Conservation (phyloP, 2,329 filamentous ascomycete species). For the Juglanconis oblonga region DNA sequence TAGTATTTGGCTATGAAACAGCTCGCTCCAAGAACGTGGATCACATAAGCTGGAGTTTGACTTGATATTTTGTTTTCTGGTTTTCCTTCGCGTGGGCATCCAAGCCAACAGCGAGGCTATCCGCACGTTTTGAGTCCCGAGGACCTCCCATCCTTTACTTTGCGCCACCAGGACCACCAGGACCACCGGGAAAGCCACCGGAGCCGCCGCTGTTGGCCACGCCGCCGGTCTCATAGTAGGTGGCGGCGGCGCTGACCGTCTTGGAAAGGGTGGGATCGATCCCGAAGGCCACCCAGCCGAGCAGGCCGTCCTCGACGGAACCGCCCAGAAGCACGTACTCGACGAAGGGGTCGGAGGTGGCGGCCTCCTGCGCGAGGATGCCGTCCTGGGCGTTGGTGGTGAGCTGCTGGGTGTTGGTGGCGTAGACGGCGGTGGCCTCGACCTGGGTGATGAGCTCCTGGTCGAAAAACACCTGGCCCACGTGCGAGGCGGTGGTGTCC, state of each 20-base stretch:
- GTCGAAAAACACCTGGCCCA: conserved; percentile 65
- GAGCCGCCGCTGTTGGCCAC: conserved; percentile 23
- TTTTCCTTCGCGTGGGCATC: too few species aligned
- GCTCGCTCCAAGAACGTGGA: too few species aligned
- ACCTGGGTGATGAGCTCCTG: conserved; percentile 53
- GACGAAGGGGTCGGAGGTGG: conserved; percentile 32
- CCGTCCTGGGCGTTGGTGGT: conserved; percentile 34
- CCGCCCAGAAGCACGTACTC: conserved; percentile 59
- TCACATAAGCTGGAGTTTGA: too few species aligned
- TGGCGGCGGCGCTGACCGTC: conserved; percentile 29
- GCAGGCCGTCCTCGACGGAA: conserved; percentile 46
- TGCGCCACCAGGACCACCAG: not conserved
- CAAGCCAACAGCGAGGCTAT: too few species aligned
- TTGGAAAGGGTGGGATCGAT: conserved; percentile 35
- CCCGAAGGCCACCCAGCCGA: conserved; percentile 54
- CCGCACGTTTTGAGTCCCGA: too few species aligned
- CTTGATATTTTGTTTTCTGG: too few species aligned
- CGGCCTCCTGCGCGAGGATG: conserved; percentile 27
- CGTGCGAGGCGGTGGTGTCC: conserved; percentile 51
- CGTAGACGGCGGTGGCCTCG: conserved; percentile 45
- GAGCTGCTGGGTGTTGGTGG: conserved; percentile 40
- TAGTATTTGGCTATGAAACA: too few species aligned
- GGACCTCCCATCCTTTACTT: not conserved
- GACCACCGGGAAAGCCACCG: not conserved
- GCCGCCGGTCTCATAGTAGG: conserved; percentile 32